Base-by-base conservation (phyloP, 1,139 yeast genomes). In the Pichia sp. region DNA sequence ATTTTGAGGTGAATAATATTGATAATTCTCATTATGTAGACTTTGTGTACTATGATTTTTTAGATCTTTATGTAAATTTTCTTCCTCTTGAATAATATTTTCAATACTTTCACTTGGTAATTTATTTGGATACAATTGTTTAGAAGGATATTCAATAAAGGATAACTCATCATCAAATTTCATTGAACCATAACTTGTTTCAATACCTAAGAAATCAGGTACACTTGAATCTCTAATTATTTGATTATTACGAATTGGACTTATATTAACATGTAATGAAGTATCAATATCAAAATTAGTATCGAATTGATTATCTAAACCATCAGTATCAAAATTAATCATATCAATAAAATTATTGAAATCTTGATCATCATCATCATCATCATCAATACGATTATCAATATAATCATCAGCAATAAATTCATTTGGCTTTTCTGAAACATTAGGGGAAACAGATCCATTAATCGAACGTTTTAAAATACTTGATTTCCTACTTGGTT, bases 331-430 rank as follows among this genome's bases (percentile, higher is more conserved):
- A 55, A 81, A 78, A 58, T 82, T 80, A 41, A 83, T 78, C 57
- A 76, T 76, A 50, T 80, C 82, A 37, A 82, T 76, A 54, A 82
- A 78, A 54, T 82, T 89, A 66, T 73, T 69, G 24, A 74, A 61
- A 38, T 73, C 77, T 5, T 51, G 51, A 9, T 52, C 58, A 16
- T 7, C 35, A 7, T 20, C 37, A 24, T 47, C 39, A 11, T n/a
- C 36, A 26, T n/a, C 25, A 12, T 10, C 10, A 33, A 9, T 29
- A 36, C 2, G 12, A 23, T 20, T 10, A n/a, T 28, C 30, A 11
- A 2, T 30, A 7, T 23, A 24, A 37, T 23, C 16, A 27, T 33
- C 24, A 12, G n/a, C 4, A 23, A n/a, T 24, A 12, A 4, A n/a
- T 4, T 22, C 20, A n/a, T n/a, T 26, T 6, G 28, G 28, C 8